These are phyloP conservation scores for Boletus pseudopeckii DNA, from an alignment of 768 basidiomycete genomes.

Conservation along the genomic window DNA sequence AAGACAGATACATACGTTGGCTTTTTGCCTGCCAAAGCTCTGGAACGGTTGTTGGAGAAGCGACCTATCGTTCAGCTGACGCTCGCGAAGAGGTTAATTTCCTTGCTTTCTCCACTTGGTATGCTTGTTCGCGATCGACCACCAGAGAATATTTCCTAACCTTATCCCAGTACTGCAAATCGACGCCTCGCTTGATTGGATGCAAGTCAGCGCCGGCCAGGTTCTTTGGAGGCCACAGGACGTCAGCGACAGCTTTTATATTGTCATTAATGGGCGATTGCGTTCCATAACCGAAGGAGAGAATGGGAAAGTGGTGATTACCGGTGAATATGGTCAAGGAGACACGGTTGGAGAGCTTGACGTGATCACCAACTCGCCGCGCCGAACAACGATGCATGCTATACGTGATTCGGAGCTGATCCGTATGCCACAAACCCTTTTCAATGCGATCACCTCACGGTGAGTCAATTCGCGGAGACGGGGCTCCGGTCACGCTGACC, in stretches of 20 bases:
- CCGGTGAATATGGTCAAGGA: slow-evolving; percentile 94
- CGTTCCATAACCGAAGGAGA: slow-evolving; percentile 84
- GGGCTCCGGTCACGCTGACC: background rate
- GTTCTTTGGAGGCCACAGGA: slow-evolving; percentile 93
- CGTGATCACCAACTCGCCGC: slow-evolving; percentile 87
- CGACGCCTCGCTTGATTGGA: slow-evolving; percentile 96
- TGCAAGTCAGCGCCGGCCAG: slow-evolving; percentile 94
- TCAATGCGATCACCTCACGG: slow-evolving; percentile 94
- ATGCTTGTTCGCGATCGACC: slow-evolving; percentile 17
- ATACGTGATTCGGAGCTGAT: slow-evolving; percentile 98
- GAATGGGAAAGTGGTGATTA: slow-evolving; percentile 71
- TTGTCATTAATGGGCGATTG: slow-evolving; percentile 95
- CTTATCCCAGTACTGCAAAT: slow-evolving; percentile 78
- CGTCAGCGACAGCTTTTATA: slow-evolving; percentile 92
- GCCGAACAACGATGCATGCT: slow-evolving; percentile 91
- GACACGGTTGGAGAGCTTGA: slow-evolving; percentile 97
- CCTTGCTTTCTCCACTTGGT: slow-evolving; percentile 91
- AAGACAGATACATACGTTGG: slow-evolving; percentile 99
- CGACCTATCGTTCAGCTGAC: slow-evolving; percentile 94
- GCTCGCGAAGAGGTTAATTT: slow-evolving; percentile 93
- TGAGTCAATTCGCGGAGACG: slow-evolving; percentile 27
- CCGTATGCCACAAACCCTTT: slow-evolving; percentile 93
- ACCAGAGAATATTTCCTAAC: slow-evolving; percentile 4
- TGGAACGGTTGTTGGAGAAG: slow-evolving; percentile 89
- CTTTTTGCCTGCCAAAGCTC: slow-evolving; percentile 81